phyloP scores from a whole-genome alignment of 2,329 filamentous ascomycete genomes.

The Emmonsiellopsis sp. region DNA sequence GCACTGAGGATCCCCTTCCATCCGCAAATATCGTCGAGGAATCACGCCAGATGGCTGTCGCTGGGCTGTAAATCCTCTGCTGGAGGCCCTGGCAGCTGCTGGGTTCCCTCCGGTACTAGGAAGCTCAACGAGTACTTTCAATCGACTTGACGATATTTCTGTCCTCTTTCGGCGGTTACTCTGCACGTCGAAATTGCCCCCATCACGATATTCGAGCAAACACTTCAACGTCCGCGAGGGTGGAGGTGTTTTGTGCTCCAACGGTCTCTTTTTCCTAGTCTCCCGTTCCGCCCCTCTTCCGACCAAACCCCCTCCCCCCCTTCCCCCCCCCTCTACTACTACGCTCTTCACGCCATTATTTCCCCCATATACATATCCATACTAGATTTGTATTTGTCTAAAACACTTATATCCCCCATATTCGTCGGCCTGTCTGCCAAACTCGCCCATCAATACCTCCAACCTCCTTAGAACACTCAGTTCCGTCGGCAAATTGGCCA shows the following conservation, averaged over 20 bases:
- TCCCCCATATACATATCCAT: neutral
- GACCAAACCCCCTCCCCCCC: neutral
- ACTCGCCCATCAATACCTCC: neutral
- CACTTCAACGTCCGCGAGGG: constrained; percentile 26
- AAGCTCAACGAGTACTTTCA: constrained; percentile 69
- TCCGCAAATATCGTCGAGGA: constrained; percentile 59
- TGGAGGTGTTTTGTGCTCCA: constrained; percentile 26
- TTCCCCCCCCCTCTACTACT: neutral
- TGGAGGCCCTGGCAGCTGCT: constrained; percentile 47
- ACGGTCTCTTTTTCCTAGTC: neutral
- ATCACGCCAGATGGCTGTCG: constrained; percentile 66
- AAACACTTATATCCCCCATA: too few relatives aligned
- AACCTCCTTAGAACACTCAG: neutral
- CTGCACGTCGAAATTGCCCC: constrained; percentile 53
- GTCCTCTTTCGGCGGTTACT: constrained; percentile 38
- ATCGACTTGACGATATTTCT: constrained; percentile 46
- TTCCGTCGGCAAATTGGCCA: neutral
- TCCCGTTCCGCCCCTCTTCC: neutral
- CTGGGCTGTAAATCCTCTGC: constrained; percentile 86
- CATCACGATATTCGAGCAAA: constrained; percentile 30
- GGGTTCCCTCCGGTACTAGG: constrained; percentile 52
- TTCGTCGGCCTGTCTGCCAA: too few relatives aligned
- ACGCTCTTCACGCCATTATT: neutral
- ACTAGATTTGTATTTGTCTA: too few relatives aligned
- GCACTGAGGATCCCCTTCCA: constrained; percentile 16